These are phyloP conservation scores for Coemansia sp. DNA, from an alignment of 192 early-diverging fungal genomes.

Conservation along the genomic window DNA sequence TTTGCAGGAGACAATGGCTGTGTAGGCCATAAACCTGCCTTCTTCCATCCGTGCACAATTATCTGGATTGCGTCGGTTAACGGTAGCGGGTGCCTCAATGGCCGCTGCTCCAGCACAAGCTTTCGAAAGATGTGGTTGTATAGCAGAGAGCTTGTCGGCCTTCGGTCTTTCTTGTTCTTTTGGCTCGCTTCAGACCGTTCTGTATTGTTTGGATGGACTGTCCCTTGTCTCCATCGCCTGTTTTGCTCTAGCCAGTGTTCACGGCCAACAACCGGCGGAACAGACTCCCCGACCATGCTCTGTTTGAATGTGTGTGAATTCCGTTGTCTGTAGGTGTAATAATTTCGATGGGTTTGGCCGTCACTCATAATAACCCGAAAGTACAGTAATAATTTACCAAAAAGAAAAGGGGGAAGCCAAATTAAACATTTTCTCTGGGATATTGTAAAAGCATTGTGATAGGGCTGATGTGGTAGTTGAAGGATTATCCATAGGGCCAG, in stretches of 20 bases:
- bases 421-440: too few species aligned
- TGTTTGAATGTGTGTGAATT: background rate
- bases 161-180: background rate
- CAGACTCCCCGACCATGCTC: background rate
- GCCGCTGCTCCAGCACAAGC: constrained; percentile 29
- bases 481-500: too few species aligned
- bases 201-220: background rate
- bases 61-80: constrained; percentile 36
- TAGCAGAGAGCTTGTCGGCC: constrained; percentile 19
- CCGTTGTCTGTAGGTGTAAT: background rate
- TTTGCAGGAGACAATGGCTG: background rate
- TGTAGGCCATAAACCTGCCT: constrained; percentile 40
- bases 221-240: constrained; percentile 23
- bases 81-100: constrained; percentile 33
- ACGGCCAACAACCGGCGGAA: constrained; percentile 11
- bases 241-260: constrained; percentile 42
- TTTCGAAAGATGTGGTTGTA: constrained; percentile 33
- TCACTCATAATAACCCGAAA: too few species aligned
- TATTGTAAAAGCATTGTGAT: too few species aligned
- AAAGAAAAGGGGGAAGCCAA: background rate
- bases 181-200: background rate
- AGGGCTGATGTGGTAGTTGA: too few species aligned
- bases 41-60: constrained; percentile 44
- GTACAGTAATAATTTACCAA: background rate
- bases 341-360: too few species aligned